Evolutionary conservation across 768 basidiomycete species (phyloP).

Genomic region (Sporobolomyces roseus): DNA sequence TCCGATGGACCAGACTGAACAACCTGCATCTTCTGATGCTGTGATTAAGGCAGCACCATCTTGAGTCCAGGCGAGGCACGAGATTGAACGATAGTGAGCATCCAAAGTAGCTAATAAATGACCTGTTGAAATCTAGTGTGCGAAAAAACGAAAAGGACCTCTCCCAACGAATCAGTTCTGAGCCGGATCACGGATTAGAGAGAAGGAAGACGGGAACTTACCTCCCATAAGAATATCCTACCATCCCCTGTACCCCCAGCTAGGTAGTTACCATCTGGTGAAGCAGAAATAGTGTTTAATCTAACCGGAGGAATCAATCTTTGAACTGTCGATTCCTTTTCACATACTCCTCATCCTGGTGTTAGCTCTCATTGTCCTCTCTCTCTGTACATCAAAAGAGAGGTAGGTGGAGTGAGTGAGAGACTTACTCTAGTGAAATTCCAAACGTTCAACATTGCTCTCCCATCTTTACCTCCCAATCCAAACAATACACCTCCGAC

Average conservation of each 20-base stretch:
- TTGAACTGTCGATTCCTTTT: conserved; percentile 51
- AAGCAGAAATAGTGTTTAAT: conserved; percentile 71
- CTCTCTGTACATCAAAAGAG: no score
- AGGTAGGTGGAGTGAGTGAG: neutral
- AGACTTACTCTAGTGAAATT: conserved; percentile 74
- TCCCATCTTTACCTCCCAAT: conserved; percentile 79
- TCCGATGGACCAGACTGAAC: conserved; percentile 82
- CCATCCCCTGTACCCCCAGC: conserved; percentile 86
- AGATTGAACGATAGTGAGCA: conserved; percentile 88
- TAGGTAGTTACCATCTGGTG: conserved; percentile 68
- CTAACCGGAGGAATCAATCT: conserved; percentile 89
- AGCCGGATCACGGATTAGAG: no score
- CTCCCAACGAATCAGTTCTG: no score
- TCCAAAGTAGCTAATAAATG: conserved; percentile 80
- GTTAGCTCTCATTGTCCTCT: neutral
- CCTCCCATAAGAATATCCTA: conserved; percentile 94
- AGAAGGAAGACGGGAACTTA: no score
- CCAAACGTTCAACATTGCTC: conserved; percentile 83
- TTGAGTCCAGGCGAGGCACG: conserved; percentile 72
- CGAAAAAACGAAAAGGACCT: no score
- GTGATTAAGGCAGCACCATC: conserved; percentile 77
- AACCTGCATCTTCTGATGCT: conserved; percentile 83
- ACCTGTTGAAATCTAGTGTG: conserved; percentile 68
- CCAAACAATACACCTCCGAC: conserved; percentile 68
- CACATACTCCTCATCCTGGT: neutral